Conservation (phyloP, 495 filamentous ascomycete species). For the Penicillium silybi region DNA sequence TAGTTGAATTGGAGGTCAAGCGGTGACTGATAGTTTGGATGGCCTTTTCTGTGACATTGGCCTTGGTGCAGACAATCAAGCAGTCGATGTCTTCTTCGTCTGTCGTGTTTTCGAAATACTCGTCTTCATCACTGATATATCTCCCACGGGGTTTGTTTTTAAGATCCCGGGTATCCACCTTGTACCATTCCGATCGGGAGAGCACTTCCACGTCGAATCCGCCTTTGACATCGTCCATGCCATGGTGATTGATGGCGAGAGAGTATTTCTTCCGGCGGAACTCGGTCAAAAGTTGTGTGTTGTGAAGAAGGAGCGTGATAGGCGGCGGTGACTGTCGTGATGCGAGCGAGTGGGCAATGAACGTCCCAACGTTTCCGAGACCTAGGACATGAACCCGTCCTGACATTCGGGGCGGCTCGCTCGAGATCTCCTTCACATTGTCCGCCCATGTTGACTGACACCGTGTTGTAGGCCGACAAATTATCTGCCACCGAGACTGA, state of each 20-base stretch:
- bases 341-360: slow-evolving; percentile 58
- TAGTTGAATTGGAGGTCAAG: slow-evolving; percentile 66
- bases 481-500: slow-evolving; percentile 1
- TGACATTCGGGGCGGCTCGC: slow-evolving; percentile 23
- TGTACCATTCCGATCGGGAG: slow-evolving; percentile 26
- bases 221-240: slow-evolving; percentile 37
- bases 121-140: slow-evolving; percentile 5
- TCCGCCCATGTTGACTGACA: slow-evolving; percentile 32
- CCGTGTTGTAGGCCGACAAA: slow-evolving; percentile 5
- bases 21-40: slow-evolving; percentile 58
- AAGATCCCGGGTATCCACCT: slow-evolving; percentile 25
- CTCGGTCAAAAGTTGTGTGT: slow-evolving; percentile 22
- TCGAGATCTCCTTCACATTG: slow-evolving; percentile 24
- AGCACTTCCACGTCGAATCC: slow-evolving; percentile 41
- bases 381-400: slow-evolving; percentile 59
- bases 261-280: slow-evolving; percentile 29
- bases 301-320: slow-evolving; percentile 53
- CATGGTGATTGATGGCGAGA: slow-evolving; percentile 31
- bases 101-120: slow-evolving; percentile 2
- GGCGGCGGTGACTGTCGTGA: slow-evolving; percentile 55
- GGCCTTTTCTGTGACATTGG: slow-evolving; percentile 51
- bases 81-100: slow-evolving; percentile 59
- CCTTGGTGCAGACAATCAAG: slow-evolving; percentile 69
- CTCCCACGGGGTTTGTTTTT: slow-evolving; percentile 6
- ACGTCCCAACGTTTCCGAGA: slow-evolving; percentile 53